These are phyloP conservation scores for Quambalaria eucalypti DNA, from an alignment of 1,284 basidiomycete species.

Conservation along the genomic window DNA sequence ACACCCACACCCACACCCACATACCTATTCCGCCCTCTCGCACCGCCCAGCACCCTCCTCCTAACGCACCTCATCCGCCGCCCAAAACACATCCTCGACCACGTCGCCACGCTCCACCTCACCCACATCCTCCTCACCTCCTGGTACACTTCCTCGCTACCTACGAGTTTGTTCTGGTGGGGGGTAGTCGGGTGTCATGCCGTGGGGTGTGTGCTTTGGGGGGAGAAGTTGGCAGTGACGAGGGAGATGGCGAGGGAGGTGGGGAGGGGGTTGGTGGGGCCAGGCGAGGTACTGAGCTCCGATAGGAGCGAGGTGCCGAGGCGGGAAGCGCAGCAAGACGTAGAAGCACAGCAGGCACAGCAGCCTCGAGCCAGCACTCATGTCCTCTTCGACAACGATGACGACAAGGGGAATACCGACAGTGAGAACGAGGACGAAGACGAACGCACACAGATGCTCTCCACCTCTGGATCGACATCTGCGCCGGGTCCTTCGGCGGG, in stretches of 20 bases:
- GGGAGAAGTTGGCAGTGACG: constrained; percentile 80
- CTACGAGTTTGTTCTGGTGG: constrained; percentile 54
- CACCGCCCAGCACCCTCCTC: constrained; percentile 63
- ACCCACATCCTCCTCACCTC: constrained; percentile 83
- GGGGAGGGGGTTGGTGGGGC: constrained; percentile 5
- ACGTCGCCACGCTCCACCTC: constrained; percentile 77
- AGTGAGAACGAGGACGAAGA: too few species aligned
- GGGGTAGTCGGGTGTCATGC: constrained; percentile 62
- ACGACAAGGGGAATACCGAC: too few species aligned
- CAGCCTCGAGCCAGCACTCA: too few species aligned
- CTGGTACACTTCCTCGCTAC: constrained; percentile 77
- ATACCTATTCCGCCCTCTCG: not conserved
- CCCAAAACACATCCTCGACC: constrained; percentile 89
- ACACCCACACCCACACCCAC: not conserved
- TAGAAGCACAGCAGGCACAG: too few species aligned
- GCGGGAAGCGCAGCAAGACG: too few species aligned
- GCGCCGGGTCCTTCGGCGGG: too few species aligned
- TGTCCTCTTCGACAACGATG: too few species aligned
- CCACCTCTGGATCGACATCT: too few species aligned
- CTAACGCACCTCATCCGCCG: constrained; percentile 77
- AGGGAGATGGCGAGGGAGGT: constrained; percentile 62
- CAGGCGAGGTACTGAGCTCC: too few species aligned
- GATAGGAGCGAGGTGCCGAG: too few species aligned
- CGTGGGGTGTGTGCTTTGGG: constrained; percentile 64
- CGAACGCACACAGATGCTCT: too few species aligned